Conservation (phyloP, 495 filamentous ascomycete species). For the Chaetomium cochliodes region DNA sequence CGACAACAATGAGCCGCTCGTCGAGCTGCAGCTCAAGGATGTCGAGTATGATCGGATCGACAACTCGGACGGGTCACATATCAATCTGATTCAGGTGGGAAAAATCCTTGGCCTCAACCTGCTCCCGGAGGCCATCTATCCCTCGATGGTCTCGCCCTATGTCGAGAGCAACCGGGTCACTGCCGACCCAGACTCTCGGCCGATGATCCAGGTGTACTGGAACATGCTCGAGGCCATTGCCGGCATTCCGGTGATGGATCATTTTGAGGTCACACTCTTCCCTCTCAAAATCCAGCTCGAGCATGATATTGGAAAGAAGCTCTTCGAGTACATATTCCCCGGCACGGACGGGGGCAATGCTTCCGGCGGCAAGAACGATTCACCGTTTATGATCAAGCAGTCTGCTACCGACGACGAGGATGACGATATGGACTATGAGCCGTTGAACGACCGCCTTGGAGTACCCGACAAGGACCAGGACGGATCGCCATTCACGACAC, state of each 20-base stretch:
- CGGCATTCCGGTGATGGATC: slow-evolving; percentile 94
- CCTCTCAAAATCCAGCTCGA: slow-evolving; percentile 94
- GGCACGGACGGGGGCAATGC: slow-evolving; percentile 59
- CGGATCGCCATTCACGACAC: slow-evolving; percentile 45
- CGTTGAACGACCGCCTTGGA: slow-evolving; percentile 36
- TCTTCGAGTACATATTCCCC: slow-evolving; percentile 98
- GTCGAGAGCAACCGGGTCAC: slow-evolving; percentile 60
- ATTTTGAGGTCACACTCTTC: slow-evolving; percentile 92
- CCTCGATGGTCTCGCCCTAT: slow-evolving; percentile 91
- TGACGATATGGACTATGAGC: slow-evolving; percentile 52
- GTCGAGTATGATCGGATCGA: slow-evolving; percentile 91
- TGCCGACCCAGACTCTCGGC: slow-evolving; percentile 51
- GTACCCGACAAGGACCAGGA: slow-evolving; percentile 39
- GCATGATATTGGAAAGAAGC: slow-evolving; percentile 83
- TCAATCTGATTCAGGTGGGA: slow-evolving; percentile 84
- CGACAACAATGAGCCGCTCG: slow-evolving; percentile 80
- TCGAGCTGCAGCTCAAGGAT: slow-evolving; percentile 87
- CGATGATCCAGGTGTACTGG: slow-evolving; percentile 93
- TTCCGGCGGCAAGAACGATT: slow-evolving; percentile 55
- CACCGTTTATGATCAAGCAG: slow-evolving; percentile 80
- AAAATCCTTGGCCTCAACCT: slow-evolving; percentile 83
- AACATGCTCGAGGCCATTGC: slow-evolving; percentile 98
- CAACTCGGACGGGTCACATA: slow-evolving; percentile 93
- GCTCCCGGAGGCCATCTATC: slow-evolving; percentile 86
- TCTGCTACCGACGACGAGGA: slow-evolving; percentile 66